Evolutionary conservation across 129 eudicot genomes (phyloP).

Genomic region (Lactuca saligna): DNA sequence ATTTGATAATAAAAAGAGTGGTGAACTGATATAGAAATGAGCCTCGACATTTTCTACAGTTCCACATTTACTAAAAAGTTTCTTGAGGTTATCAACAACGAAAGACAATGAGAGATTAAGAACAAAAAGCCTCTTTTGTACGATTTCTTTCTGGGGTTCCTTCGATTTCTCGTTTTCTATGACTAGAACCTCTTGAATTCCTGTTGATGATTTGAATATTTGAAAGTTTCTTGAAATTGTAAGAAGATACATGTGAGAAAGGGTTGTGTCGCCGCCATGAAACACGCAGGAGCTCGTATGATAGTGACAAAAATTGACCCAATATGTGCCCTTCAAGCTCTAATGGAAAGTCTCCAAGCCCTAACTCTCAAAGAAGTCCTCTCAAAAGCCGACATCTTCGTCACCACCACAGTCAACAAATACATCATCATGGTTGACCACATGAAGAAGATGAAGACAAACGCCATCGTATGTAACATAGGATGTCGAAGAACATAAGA

Average conservation of each 20-base stretch:
- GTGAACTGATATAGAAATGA: background rate
- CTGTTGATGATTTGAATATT: slow-evolving; percentile 22
- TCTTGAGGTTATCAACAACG: slow-evolving; percentile 62
- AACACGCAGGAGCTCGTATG: slow-evolving; percentile 54
- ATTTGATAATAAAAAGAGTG: background rate
- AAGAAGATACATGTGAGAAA: slow-evolving; percentile 26
- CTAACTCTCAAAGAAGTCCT: slow-evolving; percentile 45
- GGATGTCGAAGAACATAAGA: background rate
- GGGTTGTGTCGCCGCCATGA: slow-evolving; percentile 55
- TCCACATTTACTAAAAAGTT: slow-evolving; percentile 74
- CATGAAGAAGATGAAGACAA: slow-evolving; percentile 48
- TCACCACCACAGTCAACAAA: slow-evolving; percentile 52
- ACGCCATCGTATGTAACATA: slow-evolving; percentile 48
- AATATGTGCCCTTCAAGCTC: slow-evolving; percentile 51
- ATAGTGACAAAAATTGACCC: slow-evolving; percentile 54
- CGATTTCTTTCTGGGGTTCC: slow-evolving; percentile 2
- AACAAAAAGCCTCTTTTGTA: slow-evolving; percentile 66
- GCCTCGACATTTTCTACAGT: slow-evolving; percentile 71
- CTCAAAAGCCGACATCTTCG: slow-evolving; percentile 44
- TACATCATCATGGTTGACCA: slow-evolving; percentile 51
- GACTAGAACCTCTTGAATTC: slow-evolving; percentile 22
- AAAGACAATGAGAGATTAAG: slow-evolving; percentile 81
- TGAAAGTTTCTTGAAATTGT: slow-evolving; percentile 34
- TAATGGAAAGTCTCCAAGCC: slow-evolving; percentile 49
- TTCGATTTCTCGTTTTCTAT: slow-evolving; percentile 24